Base-by-base conservation (phyloP, 2,329 filamentous ascomycete genomes). In the Massarina eburnea region DNA sequence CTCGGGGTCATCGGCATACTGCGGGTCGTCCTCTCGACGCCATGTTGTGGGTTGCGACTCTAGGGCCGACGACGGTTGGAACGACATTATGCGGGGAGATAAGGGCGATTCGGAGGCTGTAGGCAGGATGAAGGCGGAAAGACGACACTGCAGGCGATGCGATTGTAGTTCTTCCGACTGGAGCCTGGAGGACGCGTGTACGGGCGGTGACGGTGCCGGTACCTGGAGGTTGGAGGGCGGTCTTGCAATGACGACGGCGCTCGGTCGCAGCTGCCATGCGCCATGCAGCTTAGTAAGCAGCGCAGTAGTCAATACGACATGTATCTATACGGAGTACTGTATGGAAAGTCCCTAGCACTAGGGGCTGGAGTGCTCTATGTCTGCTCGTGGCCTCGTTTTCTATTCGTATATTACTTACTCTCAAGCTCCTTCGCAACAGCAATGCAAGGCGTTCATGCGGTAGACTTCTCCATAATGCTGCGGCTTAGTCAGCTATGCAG, bases 1-100 rank as follows among this genome's bases (percentile, higher is more conserved):
- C 55, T 91, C 91, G 41, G 94, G 94, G 68, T 97, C 90, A 74
- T 99, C 94, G 65, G 82, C 80, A 74, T 96, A 99, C 62, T 83
- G 76, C 36, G 84, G 78, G 66, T 88, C 87, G 68, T 87, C 84
- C 49, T 83, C 78, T 54, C 84, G 81, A 52, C 88, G 79, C 74
- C 80, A 80, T 51, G 77, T 82, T 22, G 83, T 84, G 32, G 84
- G 82, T 72, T 88, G 86, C 57, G 91, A 84, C 76, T 97, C 92
- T 57, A 96, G 79, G 51, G 83, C 86, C 45, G 88, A 88, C 53
- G 94, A 81, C 59, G 89, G 88, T 69, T 96, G 88, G 74, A 94
- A 97, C 15, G 92, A 96, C 92, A 97, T 97, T 52, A 19, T 50
- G 45, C 14, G 35, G 33, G 29, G 42, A 45, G 29, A 39, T 20